Evolutionary conservation across 208 protist genomes (phyloP).

Genomic region (Leishmania guyanensis): DNA sequence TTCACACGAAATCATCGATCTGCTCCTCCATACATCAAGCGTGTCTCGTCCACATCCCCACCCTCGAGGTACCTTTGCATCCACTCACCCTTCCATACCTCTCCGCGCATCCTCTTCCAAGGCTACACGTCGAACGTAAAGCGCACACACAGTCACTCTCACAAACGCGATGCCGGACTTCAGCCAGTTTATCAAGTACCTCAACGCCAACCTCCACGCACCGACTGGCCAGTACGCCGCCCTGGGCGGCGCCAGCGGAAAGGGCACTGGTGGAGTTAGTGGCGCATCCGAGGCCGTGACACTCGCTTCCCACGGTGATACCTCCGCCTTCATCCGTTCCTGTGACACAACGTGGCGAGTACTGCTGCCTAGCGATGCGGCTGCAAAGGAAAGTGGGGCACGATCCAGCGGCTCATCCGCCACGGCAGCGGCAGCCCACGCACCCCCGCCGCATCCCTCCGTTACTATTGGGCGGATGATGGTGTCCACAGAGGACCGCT

Average conservation of each 20-base stretch:
- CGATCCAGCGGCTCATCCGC: constrained; percentile 21
- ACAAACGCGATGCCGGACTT: constrained; percentile 64
- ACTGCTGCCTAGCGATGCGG: constrained; percentile 55
- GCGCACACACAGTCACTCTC: neutral
- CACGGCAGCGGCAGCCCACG: constrained; percentile 12
- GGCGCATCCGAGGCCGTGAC: constrained; percentile 8
- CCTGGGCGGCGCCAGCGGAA: constrained; percentile 11
- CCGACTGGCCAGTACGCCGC: constrained; percentile 35
- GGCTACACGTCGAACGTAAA: neutral
- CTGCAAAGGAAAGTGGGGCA: constrained; percentile 40
- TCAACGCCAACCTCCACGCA: constrained; percentile 65
- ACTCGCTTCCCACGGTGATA: constrained; percentile 16
- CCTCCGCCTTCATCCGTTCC: constrained; percentile 44
- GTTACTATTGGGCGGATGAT: constrained; percentile 76
- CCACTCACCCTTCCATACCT: neutral
- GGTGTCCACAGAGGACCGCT: constrained; percentile 83
- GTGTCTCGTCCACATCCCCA: neutral
- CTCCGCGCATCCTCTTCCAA: neutral
- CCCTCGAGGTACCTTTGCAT: neutral
- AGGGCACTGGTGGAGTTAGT: constrained; percentile 8
- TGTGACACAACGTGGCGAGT: constrained; percentile 75
- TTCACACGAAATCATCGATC: neutral
- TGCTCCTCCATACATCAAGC: neutral
- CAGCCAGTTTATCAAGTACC: constrained; percentile 78
- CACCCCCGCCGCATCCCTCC: constrained; percentile 22